Evolutionary conservation across 305 asterid species (phyloP), one percentile per base, ranked within the genome.

Genomic region (Fraxinus velutina): DNA sequence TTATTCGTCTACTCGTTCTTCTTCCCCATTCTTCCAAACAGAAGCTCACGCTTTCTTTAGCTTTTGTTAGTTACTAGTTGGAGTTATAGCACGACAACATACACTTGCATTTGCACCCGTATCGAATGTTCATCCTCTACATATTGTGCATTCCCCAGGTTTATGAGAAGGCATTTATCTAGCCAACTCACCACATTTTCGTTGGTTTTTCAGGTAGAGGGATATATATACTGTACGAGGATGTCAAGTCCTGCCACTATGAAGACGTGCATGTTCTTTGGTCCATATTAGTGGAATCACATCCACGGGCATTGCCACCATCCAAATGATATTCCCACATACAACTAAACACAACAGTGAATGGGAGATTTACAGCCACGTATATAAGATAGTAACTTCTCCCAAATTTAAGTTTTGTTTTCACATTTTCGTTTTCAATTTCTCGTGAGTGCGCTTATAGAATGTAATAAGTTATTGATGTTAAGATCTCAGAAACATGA

Each of bases 201-300:
- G 24, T 30, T 10, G 71, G 33, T 77, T 80, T 82, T 52, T 79
- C 88, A 92, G 96, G 92, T 42, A 81, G 93, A 84, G 96, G 94
- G 85, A 88, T 92, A 87, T 89, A 92, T 78, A 90, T 92, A 37
- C 86, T 92, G 74, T 88, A 89, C 74, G 93, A 92, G 82, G 96
- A 90, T 79, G 93, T 92, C 64, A 89, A 92, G 88, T 88, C 93
- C 21, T 92, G 96, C 88, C 93, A 90, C 32, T 89, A 82, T 24
- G 96, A 92, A 86, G 96, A 92, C 70, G 96, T 92, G 68, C 96
- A 92, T 76, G 91, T 95, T 10, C 92, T 95, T 44, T 95, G 99
- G 99, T 92, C 99, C 21, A 95, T 95, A 84, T 79, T 95, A 84
- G 97, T 95, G 84, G 97, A 95, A 86, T 89, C 98, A 32, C 97